These are phyloP conservation scores for Cardamine occulta DNA, from an alignment of 345 rosid species.

Conservation along the genomic window DNA sequence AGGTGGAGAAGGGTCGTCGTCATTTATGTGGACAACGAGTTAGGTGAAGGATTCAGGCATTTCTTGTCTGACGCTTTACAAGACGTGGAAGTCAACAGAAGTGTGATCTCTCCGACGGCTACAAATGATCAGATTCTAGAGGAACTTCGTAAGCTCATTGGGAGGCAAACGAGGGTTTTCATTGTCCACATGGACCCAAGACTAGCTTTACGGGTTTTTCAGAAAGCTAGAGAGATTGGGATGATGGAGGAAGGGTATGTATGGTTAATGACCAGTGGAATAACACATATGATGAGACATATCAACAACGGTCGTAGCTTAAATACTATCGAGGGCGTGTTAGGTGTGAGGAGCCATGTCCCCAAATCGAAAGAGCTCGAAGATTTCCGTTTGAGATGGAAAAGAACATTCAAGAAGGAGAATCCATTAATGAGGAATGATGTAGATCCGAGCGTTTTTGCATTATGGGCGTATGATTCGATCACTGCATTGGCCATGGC, in stretches of 20 bases:
- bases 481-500: constrained; percentile 51
- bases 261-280: constrained; percentile 51
- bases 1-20: constrained; percentile 54
- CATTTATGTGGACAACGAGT: constrained; percentile 47
- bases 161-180: constrained; percentile 61
- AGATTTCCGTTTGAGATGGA: not conserved
- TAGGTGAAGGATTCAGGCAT: constrained; percentile 53
- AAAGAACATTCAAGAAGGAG: not conserved
- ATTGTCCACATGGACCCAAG: constrained; percentile 50
- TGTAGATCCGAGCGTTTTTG: constrained; percentile 5
- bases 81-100: constrained; percentile 21
- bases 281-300: constrained; percentile 28
- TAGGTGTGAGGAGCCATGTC: constrained; percentile 41
- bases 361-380: constrained; percentile 23
- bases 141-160: constrained; percentile 54
- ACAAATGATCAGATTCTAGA: constrained; percentile 46
- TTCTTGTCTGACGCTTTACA: constrained; percentile 49
- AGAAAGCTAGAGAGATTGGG: constrained; percentile 49
- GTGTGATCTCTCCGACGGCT: constrained; percentile 45
- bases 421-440: not conserved
- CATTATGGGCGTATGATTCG: constrained; percentile 51
- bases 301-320: not conserved
- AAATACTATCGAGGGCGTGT: constrained; percentile 36
- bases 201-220: constrained; percentile 49
- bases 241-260: constrained; percentile 68